phyloP scores from a whole-genome alignment of 768 basidiomycete species.

The Panaeolus cyanescens region DNA sequence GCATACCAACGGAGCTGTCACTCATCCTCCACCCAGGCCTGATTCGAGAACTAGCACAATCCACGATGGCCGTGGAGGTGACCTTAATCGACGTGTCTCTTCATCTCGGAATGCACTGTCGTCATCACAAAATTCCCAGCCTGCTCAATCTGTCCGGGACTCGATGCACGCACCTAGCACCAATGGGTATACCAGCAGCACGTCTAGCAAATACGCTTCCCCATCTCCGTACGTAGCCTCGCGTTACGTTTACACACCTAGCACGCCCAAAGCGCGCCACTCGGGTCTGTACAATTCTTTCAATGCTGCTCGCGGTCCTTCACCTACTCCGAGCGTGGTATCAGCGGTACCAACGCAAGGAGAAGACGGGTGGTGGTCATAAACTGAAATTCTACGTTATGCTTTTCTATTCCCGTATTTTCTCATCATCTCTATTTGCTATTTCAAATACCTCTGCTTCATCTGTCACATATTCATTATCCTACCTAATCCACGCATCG shows the following conservation, averaged over 20 bases:
- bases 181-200: conserved; percentile 21
- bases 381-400: conserved; percentile 18
- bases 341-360: conserved; percentile 70
- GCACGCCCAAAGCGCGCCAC: conserved; percentile 35
- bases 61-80: conserved; percentile 51
- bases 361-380: conserved; percentile 81
- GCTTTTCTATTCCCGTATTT: conserved; percentile 10
- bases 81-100: conserved; percentile 45
- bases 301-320: conserved; percentile 43
- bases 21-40: conserved; percentile 58
- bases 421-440: conserved; percentile 10
- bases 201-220: conserved; percentile 27
- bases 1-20: conserved; percentile 40
- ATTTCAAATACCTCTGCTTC: conserved; percentile 10
- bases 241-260: conserved; percentile 39
- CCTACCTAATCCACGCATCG: conserved; percentile 4
- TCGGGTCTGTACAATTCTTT: conserved; percentile 19
- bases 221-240: conserved; percentile 33
- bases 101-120: conserved; percentile 25
- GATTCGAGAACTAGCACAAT: conserved; percentile 74
- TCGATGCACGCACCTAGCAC: conserved; percentile 57
- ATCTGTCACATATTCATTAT: conserved; percentile 16
- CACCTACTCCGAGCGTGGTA: conserved; percentile 78
- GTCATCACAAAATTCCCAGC: conserved; percentile 38
- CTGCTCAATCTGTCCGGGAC: conserved; percentile 65